Evolutionary conservation across 495 filamentous ascomycete species (phyloP).

Genomic region (Lasiosphaeriaceae sp.): DNA sequence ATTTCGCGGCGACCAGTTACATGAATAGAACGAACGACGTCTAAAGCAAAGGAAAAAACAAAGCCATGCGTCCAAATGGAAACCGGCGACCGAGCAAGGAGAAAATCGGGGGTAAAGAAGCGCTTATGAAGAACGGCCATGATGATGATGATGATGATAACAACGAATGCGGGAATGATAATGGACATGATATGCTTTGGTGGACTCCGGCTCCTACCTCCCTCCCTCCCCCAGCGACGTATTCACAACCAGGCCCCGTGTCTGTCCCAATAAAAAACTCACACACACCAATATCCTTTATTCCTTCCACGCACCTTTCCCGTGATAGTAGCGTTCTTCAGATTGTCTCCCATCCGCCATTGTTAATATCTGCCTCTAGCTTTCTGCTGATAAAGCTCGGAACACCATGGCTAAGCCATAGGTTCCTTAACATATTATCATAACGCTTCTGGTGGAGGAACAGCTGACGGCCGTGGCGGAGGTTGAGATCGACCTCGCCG

Average conservation of each 20-base stretch:
- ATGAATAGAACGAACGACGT: too few relatives aligned
- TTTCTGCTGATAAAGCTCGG: conserved; percentile 86
- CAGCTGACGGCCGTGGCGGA: conserved; percentile 77
- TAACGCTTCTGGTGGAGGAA: conserved; percentile 92
- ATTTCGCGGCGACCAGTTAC: too few relatives aligned
- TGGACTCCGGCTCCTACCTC: too few relatives aligned
- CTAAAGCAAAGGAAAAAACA: too few relatives aligned
- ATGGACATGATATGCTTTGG: too few relatives aligned
- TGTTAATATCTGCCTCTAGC: conserved; percentile 91
- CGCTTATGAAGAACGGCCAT: too few relatives aligned
- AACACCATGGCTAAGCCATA: conserved; percentile 84
- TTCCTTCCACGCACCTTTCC: too few relatives aligned
- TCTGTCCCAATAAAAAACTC: not conserved
- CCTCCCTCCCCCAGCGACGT: not conserved
- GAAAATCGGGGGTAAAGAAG: too few relatives aligned
- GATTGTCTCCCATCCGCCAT: conserved; percentile 89
- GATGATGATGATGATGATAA: too few relatives aligned
- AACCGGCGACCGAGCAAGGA: too few relatives aligned
- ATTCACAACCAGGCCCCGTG: not conserved
- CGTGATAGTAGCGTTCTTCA: conserved; percentile 3
- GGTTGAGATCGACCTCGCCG: conserved; percentile 84
- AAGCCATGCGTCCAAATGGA: too few relatives aligned
- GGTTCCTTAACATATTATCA: conserved; percentile 76
- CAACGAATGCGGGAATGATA: too few relatives aligned
- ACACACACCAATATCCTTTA: not conserved